phyloP scores from a whole-genome alignment of 306 rosid species.

The Pterocarpus macrocarpus region DNA sequence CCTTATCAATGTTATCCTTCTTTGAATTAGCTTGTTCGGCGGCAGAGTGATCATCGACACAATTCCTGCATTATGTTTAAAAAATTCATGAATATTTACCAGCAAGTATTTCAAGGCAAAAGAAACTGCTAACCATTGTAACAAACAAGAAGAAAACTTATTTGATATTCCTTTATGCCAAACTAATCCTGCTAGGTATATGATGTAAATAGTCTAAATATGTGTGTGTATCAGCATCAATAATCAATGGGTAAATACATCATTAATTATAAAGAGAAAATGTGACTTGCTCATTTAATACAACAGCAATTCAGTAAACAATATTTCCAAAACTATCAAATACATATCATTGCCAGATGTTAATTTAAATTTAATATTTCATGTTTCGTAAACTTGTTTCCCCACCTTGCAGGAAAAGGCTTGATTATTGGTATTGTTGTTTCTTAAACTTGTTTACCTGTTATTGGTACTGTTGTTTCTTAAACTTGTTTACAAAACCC shows the following conservation, averaged over 20 bases:
- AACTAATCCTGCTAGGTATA: not conserved
- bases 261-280: slow-evolving; percentile 37
- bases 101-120: slow-evolving; percentile 19
- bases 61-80: slow-evolving; percentile 61
- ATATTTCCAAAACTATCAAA: slow-evolving; percentile 15
- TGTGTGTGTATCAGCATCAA: not conserved
- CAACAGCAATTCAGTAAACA: not conserved
- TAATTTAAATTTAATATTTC: not conserved
- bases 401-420: not conserved
- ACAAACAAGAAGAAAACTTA: not conserved
- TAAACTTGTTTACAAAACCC: not conserved
- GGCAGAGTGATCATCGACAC: slow-evolving; percentile 48
- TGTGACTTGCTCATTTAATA: slow-evolving; percentile 18
- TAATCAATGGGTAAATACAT: slow-evolving; percentile 16
- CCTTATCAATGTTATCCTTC: slow-evolving; percentile 57
- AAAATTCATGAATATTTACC: slow-evolving; percentile 24
- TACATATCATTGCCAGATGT: not conserved
- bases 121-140: not conserved
- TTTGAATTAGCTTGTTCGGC: slow-evolving; percentile 54
- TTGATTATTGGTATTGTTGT: not conserved
- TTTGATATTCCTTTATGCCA: not conserved
- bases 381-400: slow-evolving; percentile 15
- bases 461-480: too few relatives aligned
- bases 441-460: too few relatives aligned
- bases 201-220: not conserved